These are phyloP conservation scores for Trichosporon inkin DNA, from an alignment of 1,284 basidiomycete genomes.

Conservation along the genomic window DNA sequence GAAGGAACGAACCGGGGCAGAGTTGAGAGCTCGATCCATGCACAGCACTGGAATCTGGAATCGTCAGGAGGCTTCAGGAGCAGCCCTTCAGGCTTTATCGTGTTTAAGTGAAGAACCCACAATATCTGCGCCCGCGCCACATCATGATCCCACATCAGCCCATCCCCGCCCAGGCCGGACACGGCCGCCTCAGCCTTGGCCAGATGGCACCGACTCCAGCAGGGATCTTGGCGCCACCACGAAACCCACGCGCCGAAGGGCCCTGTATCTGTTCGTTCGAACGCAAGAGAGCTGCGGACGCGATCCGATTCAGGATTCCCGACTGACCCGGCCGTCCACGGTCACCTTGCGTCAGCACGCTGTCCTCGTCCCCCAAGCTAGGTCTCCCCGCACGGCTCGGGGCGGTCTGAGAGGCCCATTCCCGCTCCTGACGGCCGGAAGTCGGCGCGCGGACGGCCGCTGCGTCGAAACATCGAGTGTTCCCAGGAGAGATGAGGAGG, in stretches of 20 bases:
- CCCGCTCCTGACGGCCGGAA: too few relatives aligned
- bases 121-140: slow-evolving; percentile 3
- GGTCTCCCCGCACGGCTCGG: too few relatives aligned
- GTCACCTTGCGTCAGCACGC: too few relatives aligned
- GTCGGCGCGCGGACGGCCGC: too few relatives aligned
- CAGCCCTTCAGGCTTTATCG: background rate
- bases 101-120: slow-evolving; percentile 3
- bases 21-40: background rate
- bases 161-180: background rate
- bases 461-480: too few relatives aligned
- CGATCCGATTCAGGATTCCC: background rate
- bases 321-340: too few relatives aligned
- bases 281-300: background rate
- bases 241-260: background rate
- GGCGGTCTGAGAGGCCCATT: too few relatives aligned
- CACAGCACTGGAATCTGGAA: slow-evolving; percentile 2
- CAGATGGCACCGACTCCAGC: background rate
- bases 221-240: slow-evolving; percentile 1
- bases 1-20: background rate
- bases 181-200: background rate
- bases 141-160: slow-evolving; percentile 7
- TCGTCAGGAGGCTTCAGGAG: slow-evolving; percentile 1
- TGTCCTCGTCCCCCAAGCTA: too few relatives aligned
- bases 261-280: background rate
- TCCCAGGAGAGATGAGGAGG: too few relatives aligned